phyloP scores from a whole-genome alignment of 2,329 filamentous ascomycete species.

The Alternaria viburni region DNA sequence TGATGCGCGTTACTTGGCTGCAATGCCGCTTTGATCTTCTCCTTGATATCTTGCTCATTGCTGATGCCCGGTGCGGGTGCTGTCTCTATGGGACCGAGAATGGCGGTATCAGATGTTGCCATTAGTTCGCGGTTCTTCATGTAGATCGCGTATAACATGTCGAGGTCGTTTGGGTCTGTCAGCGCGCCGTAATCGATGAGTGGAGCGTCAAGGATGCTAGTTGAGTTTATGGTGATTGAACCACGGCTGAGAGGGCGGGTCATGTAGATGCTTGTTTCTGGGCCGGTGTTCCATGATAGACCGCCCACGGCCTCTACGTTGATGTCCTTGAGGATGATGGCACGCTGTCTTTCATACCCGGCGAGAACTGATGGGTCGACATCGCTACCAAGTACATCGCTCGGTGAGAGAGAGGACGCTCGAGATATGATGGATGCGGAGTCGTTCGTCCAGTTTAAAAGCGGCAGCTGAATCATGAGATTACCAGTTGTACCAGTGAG shows the following conservation, averaged over 20 bases:
- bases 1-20: conserved; percentile 24
- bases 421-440: conserved; percentile 22
- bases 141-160: conserved; percentile 39
- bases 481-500: conserved; percentile 29
- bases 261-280: conserved; percentile 33
- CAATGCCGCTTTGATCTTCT: conserved; percentile 9
- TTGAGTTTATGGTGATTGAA: conserved; percentile 40
- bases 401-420: background rate
- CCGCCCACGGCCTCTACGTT: conserved; percentile 27
- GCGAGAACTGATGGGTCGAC: conserved; percentile 2
- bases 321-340: conserved; percentile 23
- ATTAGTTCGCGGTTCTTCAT: conserved; percentile 43
- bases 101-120: conserved; percentile 35
- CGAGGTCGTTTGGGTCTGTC: conserved; percentile 39
- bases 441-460: conserved; percentile 16
- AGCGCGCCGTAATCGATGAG: conserved; percentile 38
- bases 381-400: background rate
- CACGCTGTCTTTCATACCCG: conserved; percentile 37
- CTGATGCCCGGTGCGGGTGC: conserved; percentile 29
- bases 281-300: conserved; percentile 31
- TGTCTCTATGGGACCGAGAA: conserved; percentile 39
- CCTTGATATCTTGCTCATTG: conserved; percentile 10
- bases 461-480: conserved; percentile 23
- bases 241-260: conserved; percentile 45
- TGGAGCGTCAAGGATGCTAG: conserved; percentile 29